A percentile compares a stretch with the other conserved stretches of the same genome.
These are phyloP conservation scores for Ceratocystis eucalypticola DNA, from an alignment of 2,329 filamentous ascomycete species.

Conservation along the genomic window DNA sequence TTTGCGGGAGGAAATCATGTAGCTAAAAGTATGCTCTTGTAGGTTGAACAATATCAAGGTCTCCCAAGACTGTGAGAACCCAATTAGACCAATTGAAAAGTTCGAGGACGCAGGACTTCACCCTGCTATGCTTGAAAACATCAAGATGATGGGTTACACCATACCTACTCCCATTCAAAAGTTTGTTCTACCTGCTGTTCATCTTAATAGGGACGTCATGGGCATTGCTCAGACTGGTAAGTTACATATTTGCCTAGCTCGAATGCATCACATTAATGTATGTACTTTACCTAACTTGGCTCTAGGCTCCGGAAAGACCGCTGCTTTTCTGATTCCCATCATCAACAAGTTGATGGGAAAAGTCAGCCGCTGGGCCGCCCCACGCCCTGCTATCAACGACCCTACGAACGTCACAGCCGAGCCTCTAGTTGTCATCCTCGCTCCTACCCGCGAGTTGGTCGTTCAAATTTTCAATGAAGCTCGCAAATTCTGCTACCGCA, in stretches of 20 bases:
- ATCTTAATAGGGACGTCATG: constrained; percentile 67
- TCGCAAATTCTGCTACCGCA: constrained; percentile 83
- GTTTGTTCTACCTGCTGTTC: constrained; percentile 68
- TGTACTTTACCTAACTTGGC: background rate
- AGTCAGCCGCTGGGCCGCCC: constrained; percentile 70
- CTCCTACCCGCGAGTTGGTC: constrained; percentile 77
- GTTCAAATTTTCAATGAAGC: constrained; percentile 93
- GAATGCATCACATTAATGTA: background rate
- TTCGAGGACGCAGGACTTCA: constrained; percentile 76
- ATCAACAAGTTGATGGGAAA: constrained; percentile 91
- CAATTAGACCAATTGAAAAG: constrained; percentile 36
- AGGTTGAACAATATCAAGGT: constrained; percentile 45
- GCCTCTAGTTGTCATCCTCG: constrained; percentile 74
- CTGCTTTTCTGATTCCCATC: constrained; percentile 79
- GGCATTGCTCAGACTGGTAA: constrained; percentile 85
- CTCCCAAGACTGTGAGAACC: constrained; percentile 40
- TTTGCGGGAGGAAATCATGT: background rate
- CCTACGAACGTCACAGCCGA: constrained; percentile 51
- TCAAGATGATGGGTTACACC: constrained; percentile 56
- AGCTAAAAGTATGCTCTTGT: background rate
- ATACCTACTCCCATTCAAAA: constrained; percentile 75
- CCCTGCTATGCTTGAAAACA: constrained; percentile 66
- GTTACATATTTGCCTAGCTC: background rate
- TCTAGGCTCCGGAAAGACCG: constrained; percentile 88
- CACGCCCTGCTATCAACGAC: constrained; percentile 50